Conservation (phyloP, 495 filamentous ascomycete species). For the Daldinia childiae region DNA sequence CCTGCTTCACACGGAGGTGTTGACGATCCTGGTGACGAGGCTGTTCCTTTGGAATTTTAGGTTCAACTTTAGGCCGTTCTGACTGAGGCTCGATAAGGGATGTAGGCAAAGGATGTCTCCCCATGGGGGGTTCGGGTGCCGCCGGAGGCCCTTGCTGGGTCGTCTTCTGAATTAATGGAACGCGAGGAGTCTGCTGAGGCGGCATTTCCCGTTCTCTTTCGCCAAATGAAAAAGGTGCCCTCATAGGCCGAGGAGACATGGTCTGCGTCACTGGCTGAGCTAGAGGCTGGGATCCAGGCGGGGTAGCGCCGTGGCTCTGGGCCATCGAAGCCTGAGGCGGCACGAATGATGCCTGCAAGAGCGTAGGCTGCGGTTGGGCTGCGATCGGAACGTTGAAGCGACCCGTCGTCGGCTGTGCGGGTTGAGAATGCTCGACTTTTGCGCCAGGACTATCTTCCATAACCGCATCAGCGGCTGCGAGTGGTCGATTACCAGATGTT, state of each 20-base stretch:
- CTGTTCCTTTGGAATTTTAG: conserved; percentile 39
- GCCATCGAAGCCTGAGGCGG: conserved; percentile 35
- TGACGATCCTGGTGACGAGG: conserved; percentile 44
- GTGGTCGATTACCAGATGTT: conserved; percentile 59
- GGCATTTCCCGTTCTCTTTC: conserved; percentile 45
- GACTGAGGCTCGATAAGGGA: conserved; percentile 41
- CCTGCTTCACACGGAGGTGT: conserved; percentile 56
- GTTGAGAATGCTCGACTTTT: conserved; percentile 54
- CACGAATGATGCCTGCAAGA: conserved; percentile 39
- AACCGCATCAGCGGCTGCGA: conserved; percentile 66
- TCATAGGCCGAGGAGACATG: conserved; percentile 54
- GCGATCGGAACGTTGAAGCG: conserved; percentile 58
- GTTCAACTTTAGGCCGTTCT: conserved; percentile 45
- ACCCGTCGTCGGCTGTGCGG: conserved; percentile 44
- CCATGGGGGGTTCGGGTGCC: conserved; percentile 38
- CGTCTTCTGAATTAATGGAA: conserved; percentile 40
- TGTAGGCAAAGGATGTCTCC: conserved; percentile 43
- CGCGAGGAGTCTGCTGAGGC: conserved; percentile 37
- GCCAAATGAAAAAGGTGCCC: conserved; percentile 47
- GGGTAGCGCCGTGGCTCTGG: conserved; percentile 39
- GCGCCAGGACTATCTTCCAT: conserved; percentile 62
- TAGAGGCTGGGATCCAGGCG: conserved; percentile 42
- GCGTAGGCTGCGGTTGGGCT: conserved; percentile 43
- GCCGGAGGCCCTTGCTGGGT: conserved; percentile 35
- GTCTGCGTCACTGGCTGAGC: conserved; percentile 45